Evolutionary conservation across 2,329 filamentous ascomycete species (phyloP).

Genomic region (Hymenoscyphus salicellus): DNA sequence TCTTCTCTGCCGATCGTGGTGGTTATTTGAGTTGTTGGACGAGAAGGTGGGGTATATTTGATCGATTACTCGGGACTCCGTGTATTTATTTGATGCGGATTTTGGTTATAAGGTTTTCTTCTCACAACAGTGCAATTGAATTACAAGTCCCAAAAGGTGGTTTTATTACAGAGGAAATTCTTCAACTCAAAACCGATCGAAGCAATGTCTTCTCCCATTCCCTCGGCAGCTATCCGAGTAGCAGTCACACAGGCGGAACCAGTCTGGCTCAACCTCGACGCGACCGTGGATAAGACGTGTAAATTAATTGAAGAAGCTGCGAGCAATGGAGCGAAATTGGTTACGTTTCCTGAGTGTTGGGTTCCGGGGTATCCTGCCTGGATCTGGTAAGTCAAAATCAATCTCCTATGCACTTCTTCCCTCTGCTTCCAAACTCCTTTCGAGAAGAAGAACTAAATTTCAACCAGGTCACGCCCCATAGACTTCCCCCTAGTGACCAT

Average conservation of each 20-base stretch:
- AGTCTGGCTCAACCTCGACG: slow-evolving; percentile 56
- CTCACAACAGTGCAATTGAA: too few species aligned
- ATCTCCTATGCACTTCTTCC: background rate
- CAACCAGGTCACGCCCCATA: slow-evolving; percentile 15
- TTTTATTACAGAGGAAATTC: background rate
- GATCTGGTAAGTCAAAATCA: slow-evolving; percentile 4
- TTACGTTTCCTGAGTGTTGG: slow-evolving; percentile 55
- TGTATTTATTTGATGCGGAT: too few species aligned
- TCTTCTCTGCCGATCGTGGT: too few species aligned
- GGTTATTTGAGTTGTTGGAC: too few species aligned
- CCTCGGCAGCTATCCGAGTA: background rate
- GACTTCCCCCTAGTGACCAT: slow-evolving; percentile 21
- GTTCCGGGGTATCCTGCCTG: slow-evolving; percentile 50
- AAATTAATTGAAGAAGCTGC: slow-evolving; percentile 55
- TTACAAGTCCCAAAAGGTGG: too few species aligned
- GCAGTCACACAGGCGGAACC: slow-evolving; percentile 43
- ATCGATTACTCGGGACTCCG: too few species aligned
- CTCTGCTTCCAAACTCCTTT: background rate
- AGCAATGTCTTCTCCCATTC: background rate
- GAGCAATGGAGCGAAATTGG: slow-evolving; percentile 49
- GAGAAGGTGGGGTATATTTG: too few species aligned
- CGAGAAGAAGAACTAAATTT: background rate
- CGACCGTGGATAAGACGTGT: slow-evolving; percentile 54
- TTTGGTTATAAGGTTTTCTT: too few species aligned
- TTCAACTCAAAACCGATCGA: background rate